Percentiles rank a stretch among this genome's conserved stretches.
Conservation (phyloP, 2,329 filamentous ascomycete genomes). For the Akanthomyces muscarius region DNA sequence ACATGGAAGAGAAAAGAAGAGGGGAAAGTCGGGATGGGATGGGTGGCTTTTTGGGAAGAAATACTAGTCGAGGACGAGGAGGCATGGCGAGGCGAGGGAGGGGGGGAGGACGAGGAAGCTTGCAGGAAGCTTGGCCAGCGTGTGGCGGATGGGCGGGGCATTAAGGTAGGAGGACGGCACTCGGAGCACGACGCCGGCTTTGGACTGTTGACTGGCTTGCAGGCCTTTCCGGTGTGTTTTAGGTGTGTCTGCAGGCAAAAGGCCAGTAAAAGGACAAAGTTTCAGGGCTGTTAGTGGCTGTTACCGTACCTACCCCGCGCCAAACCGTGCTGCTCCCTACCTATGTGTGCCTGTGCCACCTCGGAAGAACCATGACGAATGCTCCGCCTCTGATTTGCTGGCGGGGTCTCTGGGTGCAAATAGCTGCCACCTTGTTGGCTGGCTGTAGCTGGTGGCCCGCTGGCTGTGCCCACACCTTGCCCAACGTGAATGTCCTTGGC, state of each 20-base stretch:
- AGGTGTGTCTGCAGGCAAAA: neutral
- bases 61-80: conserved; percentile 12
- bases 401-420: neutral
- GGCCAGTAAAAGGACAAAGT: neutral
- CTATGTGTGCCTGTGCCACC: neutral
- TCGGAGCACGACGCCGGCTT: conserved; percentile 4
- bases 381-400: neutral
- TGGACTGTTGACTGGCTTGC: neutral
- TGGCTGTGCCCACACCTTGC: neutral
- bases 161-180: neutral
- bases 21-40: neutral
- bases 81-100: neutral
- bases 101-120: conserved; percentile 7
- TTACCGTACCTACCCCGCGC: neutral
- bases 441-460: neutral
- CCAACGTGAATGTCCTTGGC: neutral
- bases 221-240: neutral
- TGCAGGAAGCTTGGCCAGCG: conserved; percentile 8
- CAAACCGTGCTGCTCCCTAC: neutral
- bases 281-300: neutral
- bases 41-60: conserved; percentile 13
- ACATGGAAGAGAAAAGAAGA: conserved; percentile 6
- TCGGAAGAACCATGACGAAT: conserved; percentile 7
- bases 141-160: conserved; percentile 1
- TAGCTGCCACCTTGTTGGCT: conserved; percentile 13